Base-by-base conservation (phyloP, 176 grass and related monocot genomes). In the Musa schizocarpa region DNA sequence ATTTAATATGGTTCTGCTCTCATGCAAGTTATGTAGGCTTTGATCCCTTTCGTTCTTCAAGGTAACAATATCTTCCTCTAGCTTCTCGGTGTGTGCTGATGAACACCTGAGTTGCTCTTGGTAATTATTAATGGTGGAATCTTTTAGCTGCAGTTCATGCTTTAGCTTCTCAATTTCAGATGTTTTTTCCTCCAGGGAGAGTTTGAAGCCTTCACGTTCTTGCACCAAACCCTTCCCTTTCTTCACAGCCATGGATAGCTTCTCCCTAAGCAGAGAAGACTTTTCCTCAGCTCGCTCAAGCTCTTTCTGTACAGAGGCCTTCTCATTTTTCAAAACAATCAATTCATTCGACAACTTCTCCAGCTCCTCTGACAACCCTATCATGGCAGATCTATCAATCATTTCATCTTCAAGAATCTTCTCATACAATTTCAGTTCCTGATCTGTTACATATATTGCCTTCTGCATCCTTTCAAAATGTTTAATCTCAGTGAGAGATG, bases 221-320 rank as follows among this genome's bases (percentile, higher is more conserved):
- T 89, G 90, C 79, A 99, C 85, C 76, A 99, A 81, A 71, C 95
- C 90, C 85, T 99, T 99, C 21, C 95, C 95, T 86, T 99, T 99
- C 74, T 94, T 99, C 72, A 99, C 95, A 48, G 95, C 88, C 90
- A 99, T 87, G 63, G 95, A 99, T 19, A 99, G 66, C 54, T 99
- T 99, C 78, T 99, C 95, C 72, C 90, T 99, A 74, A 99, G 75
- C 78, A 99, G 76, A 73, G 86, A 86, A 89, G 82, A 87, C 85
- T 87, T 98, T 77, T 94, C 95, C 74, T 98, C 95, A 61, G 83
- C 80, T 65, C 83, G 71, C 76, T 86, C 90, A 48, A 99, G 74
- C 78, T 94, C 95, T 79, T 86, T 87, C 77, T 92, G 86, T 52
- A 99, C 65, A 9, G 78, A 86, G 16, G 80, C 88, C 52, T 92